Conservation (phyloP, 2,329 filamentous ascomycete genomes). For the Anisogramma anomala region DNA sequence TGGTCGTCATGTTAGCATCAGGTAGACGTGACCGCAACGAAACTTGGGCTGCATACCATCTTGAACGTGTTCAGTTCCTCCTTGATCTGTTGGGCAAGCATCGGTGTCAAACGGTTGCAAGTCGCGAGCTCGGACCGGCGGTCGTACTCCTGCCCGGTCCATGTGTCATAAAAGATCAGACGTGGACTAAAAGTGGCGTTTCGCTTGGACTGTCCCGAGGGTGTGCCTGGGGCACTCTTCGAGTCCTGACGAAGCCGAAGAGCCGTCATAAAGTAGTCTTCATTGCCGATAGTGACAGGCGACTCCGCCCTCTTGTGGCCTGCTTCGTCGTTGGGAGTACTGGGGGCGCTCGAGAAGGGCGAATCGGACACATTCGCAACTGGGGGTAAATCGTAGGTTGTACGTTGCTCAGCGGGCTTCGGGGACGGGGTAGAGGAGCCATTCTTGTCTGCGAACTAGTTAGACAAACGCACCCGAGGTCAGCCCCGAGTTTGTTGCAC, state of each 20-base stretch:
- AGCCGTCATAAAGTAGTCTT: conserved; percentile 81
- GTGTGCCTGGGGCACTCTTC: conserved; percentile 71
- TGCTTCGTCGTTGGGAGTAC: conserved; percentile 72
- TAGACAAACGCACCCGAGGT: conserved; percentile 11
- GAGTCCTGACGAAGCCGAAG: conserved; percentile 63
- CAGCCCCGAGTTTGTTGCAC: conserved; percentile 21
- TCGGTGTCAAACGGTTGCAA: conserved; percentile 92
- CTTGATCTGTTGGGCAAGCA: conserved; percentile 97
- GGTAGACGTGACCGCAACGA: conserved; percentile 14
- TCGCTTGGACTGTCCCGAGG: conserved; percentile 46
- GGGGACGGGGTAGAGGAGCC: conserved; percentile 58
- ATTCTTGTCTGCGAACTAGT: conserved; percentile 40
- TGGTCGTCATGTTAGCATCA: conserved; percentile 35
- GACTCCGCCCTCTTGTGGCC: conserved; percentile 57
- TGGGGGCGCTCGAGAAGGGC: conserved; percentile 73
- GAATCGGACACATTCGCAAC: conserved; percentile 61
- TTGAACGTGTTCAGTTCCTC: conserved; percentile 99
- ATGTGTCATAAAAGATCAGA: conserved; percentile 92
- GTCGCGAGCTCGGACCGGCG: conserved; percentile 92
- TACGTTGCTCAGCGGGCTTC: conserved; percentile 45
- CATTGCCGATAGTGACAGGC: conserved; percentile 57
- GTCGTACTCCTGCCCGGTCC: conserved; percentile 92
- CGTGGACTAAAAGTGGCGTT: conserved; percentile 76
- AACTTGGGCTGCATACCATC: conserved; percentile 58
- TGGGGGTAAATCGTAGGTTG: conserved; percentile 46